A percentile compares a stretch with the other conserved stretches of the same genome.
Conservation (phyloP, 495 filamentous ascomycete species). For the Penicillium argentinense region DNA sequence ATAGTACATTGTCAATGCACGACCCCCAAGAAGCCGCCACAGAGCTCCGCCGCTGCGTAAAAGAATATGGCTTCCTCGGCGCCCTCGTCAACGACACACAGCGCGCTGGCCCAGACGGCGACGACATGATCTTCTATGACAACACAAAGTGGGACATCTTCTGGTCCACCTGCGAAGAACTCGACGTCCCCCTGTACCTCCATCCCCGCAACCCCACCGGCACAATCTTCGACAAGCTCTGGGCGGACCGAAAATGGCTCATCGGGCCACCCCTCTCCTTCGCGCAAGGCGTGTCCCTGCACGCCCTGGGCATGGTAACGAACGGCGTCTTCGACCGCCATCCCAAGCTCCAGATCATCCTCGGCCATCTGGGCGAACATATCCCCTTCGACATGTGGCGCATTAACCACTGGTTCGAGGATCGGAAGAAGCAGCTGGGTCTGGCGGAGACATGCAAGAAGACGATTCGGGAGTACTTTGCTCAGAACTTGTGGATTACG, state of each 20-base stretch:
- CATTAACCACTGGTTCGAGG: constrained; percentile 58
- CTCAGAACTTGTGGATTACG: constrained; percentile 63
- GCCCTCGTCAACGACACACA: constrained; percentile 61
- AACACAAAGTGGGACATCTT: constrained; percentile 54
- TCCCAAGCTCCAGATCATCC: constrained; percentile 58
- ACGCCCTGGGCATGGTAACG: constrained; percentile 52
- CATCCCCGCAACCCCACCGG: constrained; percentile 56
- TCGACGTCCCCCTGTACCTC: constrained; percentile 64
- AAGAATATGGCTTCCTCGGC: constrained; percentile 56
- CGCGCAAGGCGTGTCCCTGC: constrained; percentile 49
- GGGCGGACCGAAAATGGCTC: constrained; percentile 49
- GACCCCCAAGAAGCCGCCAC: constrained; percentile 51
- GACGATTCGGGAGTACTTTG: constrained; percentile 58
- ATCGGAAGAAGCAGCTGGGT: constrained; percentile 46
- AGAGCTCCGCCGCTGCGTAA: constrained; percentile 57
- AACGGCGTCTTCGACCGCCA: constrained; percentile 52
- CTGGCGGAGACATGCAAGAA: constrained; percentile 46
- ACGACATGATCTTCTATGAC: constrained; percentile 62
- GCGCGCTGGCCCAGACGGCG: constrained; percentile 45
- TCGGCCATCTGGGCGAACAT: constrained; percentile 68
- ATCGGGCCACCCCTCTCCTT: constrained; percentile 47
- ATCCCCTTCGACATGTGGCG: constrained; percentile 65
- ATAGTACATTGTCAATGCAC: constrained; percentile 53
- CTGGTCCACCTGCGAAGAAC: constrained; percentile 54
- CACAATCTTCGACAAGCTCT: constrained; percentile 49